phyloP scores from a whole-genome alignment of 176 grass and related monocot genomes.

The Cenchrus purpureus region DNA sequence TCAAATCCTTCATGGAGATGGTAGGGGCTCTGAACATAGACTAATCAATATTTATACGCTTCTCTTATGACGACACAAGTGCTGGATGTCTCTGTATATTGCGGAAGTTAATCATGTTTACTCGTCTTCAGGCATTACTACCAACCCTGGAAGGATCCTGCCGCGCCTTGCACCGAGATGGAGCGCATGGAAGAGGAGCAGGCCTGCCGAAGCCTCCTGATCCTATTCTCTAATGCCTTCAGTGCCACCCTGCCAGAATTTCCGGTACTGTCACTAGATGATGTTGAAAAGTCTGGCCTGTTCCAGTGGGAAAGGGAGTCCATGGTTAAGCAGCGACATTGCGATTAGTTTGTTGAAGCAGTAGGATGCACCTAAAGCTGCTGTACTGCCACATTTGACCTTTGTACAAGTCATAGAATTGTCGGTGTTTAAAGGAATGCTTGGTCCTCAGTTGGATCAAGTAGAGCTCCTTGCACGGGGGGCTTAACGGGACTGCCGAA shows the following conservation, averaged over 20 bases:
- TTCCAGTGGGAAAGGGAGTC: constrained; percentile 67
- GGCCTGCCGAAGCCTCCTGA: constrained; percentile 67
- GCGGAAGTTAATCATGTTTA: not conserved
- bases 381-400: not conserved
- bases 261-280: constrained; percentile 48
- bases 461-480: not conserved
- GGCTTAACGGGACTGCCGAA: not conserved
- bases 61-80: not conserved
- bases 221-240: constrained; percentile 70
- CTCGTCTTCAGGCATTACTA: constrained; percentile 70
- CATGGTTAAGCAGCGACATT: constrained; percentile 23
- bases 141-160: constrained; percentile 69
- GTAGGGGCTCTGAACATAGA: constrained; percentile 40
- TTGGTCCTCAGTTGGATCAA: constrained; percentile 21
- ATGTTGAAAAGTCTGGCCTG: constrained; percentile 53
- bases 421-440: not conserved
- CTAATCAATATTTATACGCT: not conserved
- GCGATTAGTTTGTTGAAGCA: not conserved
- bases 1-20: constrained; percentile 89
- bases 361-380: not conserved
- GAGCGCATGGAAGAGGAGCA: constrained; percentile 76
- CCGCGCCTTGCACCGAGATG: constrained; percentile 42
- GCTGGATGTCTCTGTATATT: not conserved
- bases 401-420: not conserved
- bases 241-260: constrained; percentile 32